phyloP scores from a whole-genome alignment of 805 yeast genomes.

The Wickerhamiella shivajii region DNA sequence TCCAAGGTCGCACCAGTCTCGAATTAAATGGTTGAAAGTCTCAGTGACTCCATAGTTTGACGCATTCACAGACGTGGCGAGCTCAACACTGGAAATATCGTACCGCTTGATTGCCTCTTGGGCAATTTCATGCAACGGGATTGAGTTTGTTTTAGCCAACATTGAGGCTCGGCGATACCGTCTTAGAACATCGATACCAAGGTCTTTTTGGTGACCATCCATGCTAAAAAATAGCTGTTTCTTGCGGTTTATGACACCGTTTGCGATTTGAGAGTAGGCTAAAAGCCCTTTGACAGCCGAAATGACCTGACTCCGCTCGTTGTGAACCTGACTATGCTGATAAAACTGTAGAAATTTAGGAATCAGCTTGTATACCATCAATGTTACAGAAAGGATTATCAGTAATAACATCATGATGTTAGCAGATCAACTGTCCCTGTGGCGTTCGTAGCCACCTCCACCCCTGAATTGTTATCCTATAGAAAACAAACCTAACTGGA shows the following conservation, averaged over 20 bases:
- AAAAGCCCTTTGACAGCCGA: constrained; percentile 5
- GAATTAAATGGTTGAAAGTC: constrained; percentile 54
- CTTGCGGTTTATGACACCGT: constrained; percentile 13
- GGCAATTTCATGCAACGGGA: constrained; percentile 33
- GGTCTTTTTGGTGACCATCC: constrained; percentile 41
- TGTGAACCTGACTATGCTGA: no score
- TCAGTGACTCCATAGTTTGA: constrained; percentile 16
- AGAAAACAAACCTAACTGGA: no score
- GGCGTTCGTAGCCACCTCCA: no score
- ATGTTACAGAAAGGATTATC: no score
- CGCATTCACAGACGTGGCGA: constrained; percentile 27
- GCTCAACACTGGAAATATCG: constrained; percentile 31
- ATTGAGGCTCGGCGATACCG: constrained; percentile 38
- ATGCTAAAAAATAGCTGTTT: constrained; percentile 23
- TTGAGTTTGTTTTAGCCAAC: constrained; percentile 34
- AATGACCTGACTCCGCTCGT: constrained; percentile 2
- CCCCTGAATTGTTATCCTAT: no score
- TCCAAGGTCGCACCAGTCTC: constrained; percentile 62
- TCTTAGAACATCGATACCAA: constrained; percentile 37
- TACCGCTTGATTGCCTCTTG: constrained; percentile 25
- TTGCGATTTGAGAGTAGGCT: background rate
- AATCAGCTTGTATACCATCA: no score
- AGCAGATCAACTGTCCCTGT: no score
- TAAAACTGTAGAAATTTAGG: no score
- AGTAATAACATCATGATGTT: no score